phyloP scores from a whole-genome alignment of 2,329 filamentous ascomycete genomes.

The Nigrospora sphaerica region DNA sequence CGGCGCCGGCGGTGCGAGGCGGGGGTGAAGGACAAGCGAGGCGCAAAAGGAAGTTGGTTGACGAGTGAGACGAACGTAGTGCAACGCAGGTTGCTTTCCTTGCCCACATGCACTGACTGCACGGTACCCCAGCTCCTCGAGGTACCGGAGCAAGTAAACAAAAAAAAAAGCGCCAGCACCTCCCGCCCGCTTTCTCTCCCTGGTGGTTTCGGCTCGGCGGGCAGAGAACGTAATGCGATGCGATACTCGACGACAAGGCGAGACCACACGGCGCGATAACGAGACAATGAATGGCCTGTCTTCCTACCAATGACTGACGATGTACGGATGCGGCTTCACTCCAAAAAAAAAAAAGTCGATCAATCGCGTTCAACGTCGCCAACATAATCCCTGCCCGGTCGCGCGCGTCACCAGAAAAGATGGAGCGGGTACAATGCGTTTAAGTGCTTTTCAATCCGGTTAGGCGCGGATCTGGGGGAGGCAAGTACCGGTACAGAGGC shows the following conservation, averaged over 20 bases:
- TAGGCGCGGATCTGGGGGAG: no score
- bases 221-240: neutral
- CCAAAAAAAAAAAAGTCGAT: constrained; percentile 1
- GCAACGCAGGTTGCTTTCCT: no score
- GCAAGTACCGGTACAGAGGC: no score
- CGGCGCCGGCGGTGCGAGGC: no score
- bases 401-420: neutral
- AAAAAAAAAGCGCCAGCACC: neutral
- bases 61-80: no score
- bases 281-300: no score
- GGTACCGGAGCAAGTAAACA: neutral
- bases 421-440: no score
- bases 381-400: neutral
- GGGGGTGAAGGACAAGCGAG: no score
- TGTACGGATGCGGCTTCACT: neutral
- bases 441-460: no score
- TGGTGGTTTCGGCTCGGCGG: neutral
- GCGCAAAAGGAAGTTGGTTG: no score
- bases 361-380: constrained; percentile 1
- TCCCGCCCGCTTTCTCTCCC: neutral
- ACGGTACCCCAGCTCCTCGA: no score
- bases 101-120: no score
- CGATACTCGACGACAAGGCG: neutral
- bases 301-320: neutral
- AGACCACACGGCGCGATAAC: neutral